A percentile compares a stretch with the other conserved stretches of the same genome.
Conservation (phyloP, 140 eudicot species). For the Anethum foeniculum region DNA sequence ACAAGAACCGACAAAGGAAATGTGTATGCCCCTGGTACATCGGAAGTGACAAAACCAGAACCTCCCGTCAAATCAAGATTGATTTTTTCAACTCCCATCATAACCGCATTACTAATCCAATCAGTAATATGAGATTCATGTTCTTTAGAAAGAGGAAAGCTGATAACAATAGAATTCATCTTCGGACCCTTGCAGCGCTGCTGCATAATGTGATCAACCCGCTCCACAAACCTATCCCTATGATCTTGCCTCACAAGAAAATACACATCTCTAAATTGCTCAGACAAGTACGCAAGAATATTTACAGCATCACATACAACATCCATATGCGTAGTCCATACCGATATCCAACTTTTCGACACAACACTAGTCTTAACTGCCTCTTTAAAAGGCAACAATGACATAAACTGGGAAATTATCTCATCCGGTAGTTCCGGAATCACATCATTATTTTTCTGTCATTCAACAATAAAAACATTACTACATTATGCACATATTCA, state of each 20-base stretch:
- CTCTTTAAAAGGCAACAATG: conserved; percentile 19
- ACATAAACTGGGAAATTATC: conserved; percentile 10
- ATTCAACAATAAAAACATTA: background rate
- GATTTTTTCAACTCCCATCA: conserved; percentile 19
- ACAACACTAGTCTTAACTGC: conserved; percentile 21
- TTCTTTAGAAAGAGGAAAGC: conserved; percentile 10
- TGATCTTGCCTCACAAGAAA: background rate
- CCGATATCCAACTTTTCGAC: conserved; percentile 18
- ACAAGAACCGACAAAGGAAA: conserved; percentile 14
- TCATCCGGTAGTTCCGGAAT: conserved; percentile 20
- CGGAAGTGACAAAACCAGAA: background rate
- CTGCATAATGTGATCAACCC: conserved; percentile 14
- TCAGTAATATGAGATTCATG: background rate
- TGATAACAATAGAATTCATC: conserved; percentile 13
- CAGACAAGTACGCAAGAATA: conserved; percentile 9
- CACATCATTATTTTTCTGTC: conserved; percentile 18
- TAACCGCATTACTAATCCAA: conserved; percentile 22
- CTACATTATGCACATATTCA: background rate
- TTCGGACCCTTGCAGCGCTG: conserved; percentile 17
- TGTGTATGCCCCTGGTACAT: background rate
- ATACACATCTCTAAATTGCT: background rate
- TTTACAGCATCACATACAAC: conserved; percentile 10
- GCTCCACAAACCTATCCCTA: conserved; percentile 4
- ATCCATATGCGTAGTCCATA: conserved; percentile 16
- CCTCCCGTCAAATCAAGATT: conserved; percentile 15